Evolutionary conservation across 2,329 filamentous ascomycete genomes (phyloP).

Genomic region (Davidsoniella virescens): DNA sequence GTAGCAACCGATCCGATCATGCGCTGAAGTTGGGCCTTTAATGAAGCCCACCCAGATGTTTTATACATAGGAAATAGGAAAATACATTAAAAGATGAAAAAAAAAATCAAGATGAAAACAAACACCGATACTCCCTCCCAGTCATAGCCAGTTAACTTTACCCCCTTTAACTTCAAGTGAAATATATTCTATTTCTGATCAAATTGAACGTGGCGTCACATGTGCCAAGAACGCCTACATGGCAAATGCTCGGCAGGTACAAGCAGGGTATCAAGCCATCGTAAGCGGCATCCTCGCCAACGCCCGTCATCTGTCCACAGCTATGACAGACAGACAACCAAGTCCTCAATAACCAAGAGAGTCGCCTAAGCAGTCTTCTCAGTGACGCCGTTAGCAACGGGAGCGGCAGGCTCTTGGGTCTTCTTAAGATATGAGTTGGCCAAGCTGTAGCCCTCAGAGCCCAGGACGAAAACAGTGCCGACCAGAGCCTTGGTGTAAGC

Average conservation of each 20-base stretch:
- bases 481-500: slow-evolving; percentile 54
- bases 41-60: no score
- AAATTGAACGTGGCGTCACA: no score
- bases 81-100: background rate
- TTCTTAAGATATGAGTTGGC: slow-evolving; percentile 43
- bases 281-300: slow-evolving; percentile 10
- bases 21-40: background rate
- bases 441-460: slow-evolving; percentile 47
- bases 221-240: background rate
- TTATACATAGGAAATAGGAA: background rate
- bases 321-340: background rate
- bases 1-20: background rate
- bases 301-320: slow-evolving; percentile 16
- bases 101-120: slow-evolving; percentile 5
- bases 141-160: background rate
- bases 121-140: slow-evolving; percentile 7
- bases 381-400: slow-evolving; percentile 24
- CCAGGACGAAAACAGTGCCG: slow-evolving; percentile 49
- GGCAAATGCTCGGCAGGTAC: slow-evolving; percentile 1
- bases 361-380: slow-evolving; percentile 25
- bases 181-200: no score
- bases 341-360: background rate
- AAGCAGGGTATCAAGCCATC: slow-evolving; percentile 4
- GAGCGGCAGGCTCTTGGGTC: slow-evolving; percentile 29
- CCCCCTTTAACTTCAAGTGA: no score